Evolutionary conservation across 306 rosid species (phyloP).

Genomic region (Lathyrus oleraceus): DNA sequence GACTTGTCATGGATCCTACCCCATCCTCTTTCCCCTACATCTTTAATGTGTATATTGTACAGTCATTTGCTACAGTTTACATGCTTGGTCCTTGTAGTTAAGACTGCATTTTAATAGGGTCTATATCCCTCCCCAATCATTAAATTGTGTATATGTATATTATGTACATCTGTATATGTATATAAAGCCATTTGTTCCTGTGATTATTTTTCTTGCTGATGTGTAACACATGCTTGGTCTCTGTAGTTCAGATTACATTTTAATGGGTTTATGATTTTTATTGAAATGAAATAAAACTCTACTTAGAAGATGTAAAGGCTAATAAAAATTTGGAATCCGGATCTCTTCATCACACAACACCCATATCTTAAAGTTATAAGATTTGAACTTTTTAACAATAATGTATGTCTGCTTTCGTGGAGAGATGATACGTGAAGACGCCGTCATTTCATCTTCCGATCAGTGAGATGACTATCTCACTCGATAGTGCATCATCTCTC

Average conservation of each 20-base stretch:
- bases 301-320: no score
- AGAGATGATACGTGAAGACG: no score
- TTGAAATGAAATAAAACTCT: no score
- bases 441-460: no score
- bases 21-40: background rate
- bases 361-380: no score
- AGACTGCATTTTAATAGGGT: background rate
- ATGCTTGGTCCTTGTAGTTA: slow-evolving; percentile 17
- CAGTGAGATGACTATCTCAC: no score
- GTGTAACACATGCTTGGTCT: background rate
- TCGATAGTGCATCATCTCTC: no score
- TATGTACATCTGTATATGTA: background rate
- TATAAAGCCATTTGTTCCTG: slow-evolving; percentile 1
- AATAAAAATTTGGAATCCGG: no score
- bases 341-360: no score
- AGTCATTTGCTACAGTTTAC: slow-evolving; percentile 6
- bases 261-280: background rate
- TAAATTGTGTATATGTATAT: background rate
- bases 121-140: background rate
- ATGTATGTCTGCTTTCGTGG: no score
- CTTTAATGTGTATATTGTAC: slow-evolving; percentile 28
- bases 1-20: slow-evolving; percentile 10
- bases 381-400: no score
- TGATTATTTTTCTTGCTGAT: no score
- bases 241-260: background rate